Evolutionary conservation across 2,329 filamentous ascomycete genomes (phyloP).

Genomic region (Colletotrichum lindemuthianum): DNA sequence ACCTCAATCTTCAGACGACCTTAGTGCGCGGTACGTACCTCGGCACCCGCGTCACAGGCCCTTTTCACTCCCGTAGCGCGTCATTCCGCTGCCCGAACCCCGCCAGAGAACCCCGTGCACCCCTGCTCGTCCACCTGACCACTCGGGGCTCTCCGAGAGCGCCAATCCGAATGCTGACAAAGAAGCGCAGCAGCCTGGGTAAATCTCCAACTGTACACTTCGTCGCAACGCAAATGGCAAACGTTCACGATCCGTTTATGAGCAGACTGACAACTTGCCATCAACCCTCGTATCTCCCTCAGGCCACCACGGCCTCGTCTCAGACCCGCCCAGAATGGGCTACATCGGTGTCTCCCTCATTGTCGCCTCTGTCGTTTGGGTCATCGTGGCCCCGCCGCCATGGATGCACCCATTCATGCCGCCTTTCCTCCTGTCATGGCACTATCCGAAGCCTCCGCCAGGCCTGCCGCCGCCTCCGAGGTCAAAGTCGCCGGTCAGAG

Average conservation of each 20-base stretch:
- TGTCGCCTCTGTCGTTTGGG: constrained; percentile 67
- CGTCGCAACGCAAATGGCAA: not conserved
- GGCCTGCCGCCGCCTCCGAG: constrained; percentile 7
- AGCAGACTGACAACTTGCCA: not conserved
- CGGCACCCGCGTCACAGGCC: not conserved
- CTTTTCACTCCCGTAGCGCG: constrained; percentile 8
- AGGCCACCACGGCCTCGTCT: not conserved
- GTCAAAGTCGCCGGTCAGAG: constrained; percentile 22
- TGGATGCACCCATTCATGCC: constrained; percentile 59
- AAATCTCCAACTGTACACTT: not conserved
- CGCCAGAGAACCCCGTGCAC: constrained; percentile 22
- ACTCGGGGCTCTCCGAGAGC: constrained; percentile 6
- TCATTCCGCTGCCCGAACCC: constrained; percentile 29
- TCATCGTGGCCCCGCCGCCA: constrained; percentile 63
- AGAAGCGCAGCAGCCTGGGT: not conserved
- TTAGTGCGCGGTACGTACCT: constrained; percentile 26
- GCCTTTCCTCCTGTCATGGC: constrained; percentile 45
- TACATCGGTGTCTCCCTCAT: constrained; percentile 70
- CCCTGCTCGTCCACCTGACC: constrained; percentile 14
- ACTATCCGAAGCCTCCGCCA: not conserved
- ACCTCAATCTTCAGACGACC: not conserved
- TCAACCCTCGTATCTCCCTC: not conserved
- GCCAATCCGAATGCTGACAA: constrained; percentile 10
- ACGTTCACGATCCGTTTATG: not conserved
- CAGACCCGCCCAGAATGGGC: constrained; percentile 51